These are phyloP conservation scores for Backusella liffmaniae DNA, from an alignment of 192 early-diverging fungal genomes.

Conservation along the genomic window DNA sequence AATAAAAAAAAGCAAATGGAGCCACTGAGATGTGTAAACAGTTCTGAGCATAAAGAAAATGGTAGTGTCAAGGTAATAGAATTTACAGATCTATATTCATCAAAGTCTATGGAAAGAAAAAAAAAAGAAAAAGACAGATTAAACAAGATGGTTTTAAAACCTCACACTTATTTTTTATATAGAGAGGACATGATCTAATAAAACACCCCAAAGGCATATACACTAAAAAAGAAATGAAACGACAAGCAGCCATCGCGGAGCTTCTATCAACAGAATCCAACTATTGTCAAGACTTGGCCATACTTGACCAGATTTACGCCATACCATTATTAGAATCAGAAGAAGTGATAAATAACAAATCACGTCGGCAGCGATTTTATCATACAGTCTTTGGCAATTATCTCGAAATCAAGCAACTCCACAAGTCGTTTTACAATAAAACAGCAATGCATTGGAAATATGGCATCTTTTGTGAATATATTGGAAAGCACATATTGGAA, in stretches of 20 bases:
- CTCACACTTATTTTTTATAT: not conserved
- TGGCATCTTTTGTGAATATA: not conserved
- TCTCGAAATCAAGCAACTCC: conserved; percentile 6
- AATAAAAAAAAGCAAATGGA: not conserved
- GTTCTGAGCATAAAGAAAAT: not conserved
- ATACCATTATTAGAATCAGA: conserved; percentile 5
- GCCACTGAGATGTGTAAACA: not conserved
- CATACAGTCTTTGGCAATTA: conserved; percentile 21
- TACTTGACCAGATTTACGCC: conserved; percentile 17
- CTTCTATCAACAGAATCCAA: conserved; percentile 16
- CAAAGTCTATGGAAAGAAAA: not conserved
- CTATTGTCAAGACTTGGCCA: conserved; percentile 13
- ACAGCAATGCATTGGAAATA: not conserved
- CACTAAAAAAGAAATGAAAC: conserved; percentile 15
- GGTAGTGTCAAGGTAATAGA: not conserved
- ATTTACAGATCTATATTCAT: not conserved
- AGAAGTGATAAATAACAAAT: not conserved
- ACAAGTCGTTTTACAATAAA: conserved; percentile 9
- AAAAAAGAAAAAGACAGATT: not conserved
- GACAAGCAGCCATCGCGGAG: conserved; percentile 24
- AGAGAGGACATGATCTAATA: not conserved
- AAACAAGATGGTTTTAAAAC: no score
- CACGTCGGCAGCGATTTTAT: conserved; percentile 10
- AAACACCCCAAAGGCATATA: not conserved
- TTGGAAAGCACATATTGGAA: not conserved